Conservation (phyloP, 2,329 filamentous ascomycete genomes). For the Emmonsia crescens region DNA sequence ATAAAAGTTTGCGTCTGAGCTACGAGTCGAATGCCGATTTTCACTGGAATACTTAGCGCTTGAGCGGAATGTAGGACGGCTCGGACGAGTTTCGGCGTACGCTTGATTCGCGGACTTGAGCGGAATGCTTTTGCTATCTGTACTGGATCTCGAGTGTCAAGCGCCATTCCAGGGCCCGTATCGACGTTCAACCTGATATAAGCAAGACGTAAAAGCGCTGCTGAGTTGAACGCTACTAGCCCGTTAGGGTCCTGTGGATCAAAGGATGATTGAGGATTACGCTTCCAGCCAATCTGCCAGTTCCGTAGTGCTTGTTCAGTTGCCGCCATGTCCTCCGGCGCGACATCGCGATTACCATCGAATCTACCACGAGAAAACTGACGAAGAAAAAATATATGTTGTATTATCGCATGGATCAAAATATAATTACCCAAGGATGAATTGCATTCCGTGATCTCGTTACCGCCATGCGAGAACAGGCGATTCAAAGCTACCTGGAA, state of each 20-base stretch:
- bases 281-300: conserved; percentile 32
- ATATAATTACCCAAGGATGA: conserved; percentile 46
- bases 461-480: conserved; percentile 23
- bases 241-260: conserved; percentile 35
- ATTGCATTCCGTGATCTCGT: conserved; percentile 28
- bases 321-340: conserved; percentile 30
- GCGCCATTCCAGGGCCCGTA: conserved; percentile 45
- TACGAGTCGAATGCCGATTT: conserved; percentile 30
- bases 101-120: conserved; percentile 42
- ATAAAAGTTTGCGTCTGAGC: conserved; percentile 24
- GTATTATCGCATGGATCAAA: conserved; percentile 44
- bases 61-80: conserved; percentile 58
- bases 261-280: conserved; percentile 29
- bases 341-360: conserved; percentile 23
- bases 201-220: conserved; percentile 49
- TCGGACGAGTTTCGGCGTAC: conserved; percentile 48
- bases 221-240: conserved; percentile 55
- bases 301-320: conserved; percentile 34
- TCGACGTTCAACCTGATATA: conserved; percentile 54
- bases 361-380: conserved; percentile 30
- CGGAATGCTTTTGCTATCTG: conserved; percentile 51
- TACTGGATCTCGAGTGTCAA: conserved; percentile 53
- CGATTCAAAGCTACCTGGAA: conserved; percentile 37
- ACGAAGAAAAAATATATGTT: conserved; percentile 43
- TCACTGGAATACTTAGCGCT: conserved; percentile 47